Evolutionary conservation across 495 filamentous ascomycete species (phyloP).

Genomic region (Podospora anserina): DNA sequence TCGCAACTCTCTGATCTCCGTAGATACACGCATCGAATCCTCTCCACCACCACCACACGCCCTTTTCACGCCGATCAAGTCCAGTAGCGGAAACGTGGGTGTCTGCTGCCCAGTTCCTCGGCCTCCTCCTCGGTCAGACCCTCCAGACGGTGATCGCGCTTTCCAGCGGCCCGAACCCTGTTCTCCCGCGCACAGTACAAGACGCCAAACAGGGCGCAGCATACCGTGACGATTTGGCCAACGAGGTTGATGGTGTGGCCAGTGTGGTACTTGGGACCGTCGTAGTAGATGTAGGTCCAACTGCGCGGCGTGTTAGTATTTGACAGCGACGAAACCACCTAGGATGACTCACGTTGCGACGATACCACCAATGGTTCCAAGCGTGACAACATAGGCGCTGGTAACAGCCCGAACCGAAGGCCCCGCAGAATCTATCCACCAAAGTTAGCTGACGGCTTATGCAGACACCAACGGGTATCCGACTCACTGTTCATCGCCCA

Average conservation of each 20-base stretch:
- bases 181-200: constrained; percentile 55
- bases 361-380: constrained; percentile 56
- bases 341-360: constrained; percentile 44
- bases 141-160: constrained; percentile 50
- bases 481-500: constrained; percentile 54
- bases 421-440: constrained; percentile 45
- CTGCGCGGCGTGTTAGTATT: constrained; percentile 15
- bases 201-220: constrained; percentile 48
- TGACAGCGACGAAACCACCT: background rate
- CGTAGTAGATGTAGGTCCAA: constrained; percentile 53
- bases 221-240: constrained; percentile 42
- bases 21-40: background rate
- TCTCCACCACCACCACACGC: background rate
- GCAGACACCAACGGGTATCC: background rate
- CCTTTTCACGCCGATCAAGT: constrained; percentile 13
- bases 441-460: background rate
- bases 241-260: constrained; percentile 60
- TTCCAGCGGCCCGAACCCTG: constrained; percentile 45
- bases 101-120: constrained; percentile 48
- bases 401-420: constrained; percentile 56
- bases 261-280: constrained; percentile 49
- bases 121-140: constrained; percentile 49
- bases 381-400: constrained; percentile 50
- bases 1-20: background rate
- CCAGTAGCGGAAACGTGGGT: constrained; percentile 55